These are phyloP conservation scores for Spergularia azorica DNA, from an alignment of 179 eudicot species.

Conservation along the genomic window DNA sequence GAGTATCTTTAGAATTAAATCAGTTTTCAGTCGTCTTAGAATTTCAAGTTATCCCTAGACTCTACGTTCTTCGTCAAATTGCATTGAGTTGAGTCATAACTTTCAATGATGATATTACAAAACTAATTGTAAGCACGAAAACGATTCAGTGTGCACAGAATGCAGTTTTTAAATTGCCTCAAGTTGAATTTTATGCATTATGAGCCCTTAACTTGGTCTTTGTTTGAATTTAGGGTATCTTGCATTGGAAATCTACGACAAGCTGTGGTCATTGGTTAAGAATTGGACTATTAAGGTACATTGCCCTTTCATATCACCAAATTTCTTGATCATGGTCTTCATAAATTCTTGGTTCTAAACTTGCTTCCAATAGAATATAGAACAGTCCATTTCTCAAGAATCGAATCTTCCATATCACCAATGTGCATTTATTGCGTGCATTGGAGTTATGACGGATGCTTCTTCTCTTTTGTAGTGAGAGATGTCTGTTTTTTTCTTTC, in stretches of 20 bases:
- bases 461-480: constrained; percentile 36
- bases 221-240: constrained; percentile 14
- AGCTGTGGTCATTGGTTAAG: constrained; percentile 12
- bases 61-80: no score
- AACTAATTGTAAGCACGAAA: background rate
- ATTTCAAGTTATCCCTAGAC: no score
- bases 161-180: constrained; percentile 17
- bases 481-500: constrained; percentile 43
- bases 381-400: constrained; percentile 35
- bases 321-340: background rate
- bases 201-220: constrained; percentile 5
- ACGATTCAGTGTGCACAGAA: constrained; percentile 21
- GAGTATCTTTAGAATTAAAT: background rate
- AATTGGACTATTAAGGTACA: constrained; percentile 22
- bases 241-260: constrained; percentile 33
- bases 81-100: no score
- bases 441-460: constrained; percentile 36
- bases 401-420: constrained; percentile 46
- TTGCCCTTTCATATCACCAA: constrained; percentile 7
- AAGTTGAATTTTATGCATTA: constrained; percentile 12
- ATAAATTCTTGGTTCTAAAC: no score
- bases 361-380: constrained; percentile 18
- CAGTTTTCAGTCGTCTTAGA: background rate
- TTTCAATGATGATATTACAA: no score
- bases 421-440: constrained; percentile 41